A percentile compares a stretch with the other conserved stretches of the same genome.
Conservation (phyloP, 306 rosid genomes). For the Citrullus amarus region DNA sequence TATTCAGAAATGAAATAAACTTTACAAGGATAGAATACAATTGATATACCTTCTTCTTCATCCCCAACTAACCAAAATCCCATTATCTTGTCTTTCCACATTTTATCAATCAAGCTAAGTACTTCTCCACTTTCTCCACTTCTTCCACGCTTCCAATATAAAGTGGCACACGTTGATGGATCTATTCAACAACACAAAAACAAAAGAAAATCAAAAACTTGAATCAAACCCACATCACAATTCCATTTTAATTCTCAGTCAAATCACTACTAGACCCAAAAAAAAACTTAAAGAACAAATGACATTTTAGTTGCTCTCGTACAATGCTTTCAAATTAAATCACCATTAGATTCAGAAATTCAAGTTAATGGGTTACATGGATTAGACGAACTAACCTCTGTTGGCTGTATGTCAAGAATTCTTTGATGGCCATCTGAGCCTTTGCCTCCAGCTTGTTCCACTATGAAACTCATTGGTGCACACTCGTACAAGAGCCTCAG, state of each 20-base stretch:
- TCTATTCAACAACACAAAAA: slow-evolving; percentile 27
- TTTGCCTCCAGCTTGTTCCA: slow-evolving; percentile 97
- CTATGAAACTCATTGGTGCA: slow-evolving; percentile 97
- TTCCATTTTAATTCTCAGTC: neutral
- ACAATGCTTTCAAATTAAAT: no score
- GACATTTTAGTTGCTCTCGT: no score
- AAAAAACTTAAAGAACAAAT: no score
- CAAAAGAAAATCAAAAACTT: neutral
- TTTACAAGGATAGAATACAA: neutral
- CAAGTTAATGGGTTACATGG: no score
- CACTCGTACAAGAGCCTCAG: slow-evolving; percentile 89
- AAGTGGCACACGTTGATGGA: slow-evolving; percentile 91
- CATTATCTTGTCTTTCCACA: neutral
- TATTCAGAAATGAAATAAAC: neutral
- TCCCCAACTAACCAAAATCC: neutral
- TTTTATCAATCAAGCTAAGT: slow-evolving; percentile 36
- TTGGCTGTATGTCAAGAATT: slow-evolving; percentile 77
- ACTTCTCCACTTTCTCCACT: slow-evolving; percentile 88
- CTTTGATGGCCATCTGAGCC: slow-evolving; percentile 84
- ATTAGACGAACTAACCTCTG: slow-evolving; percentile 41
- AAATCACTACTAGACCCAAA: neutral
- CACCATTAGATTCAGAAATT: no score
- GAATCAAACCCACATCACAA: neutral
- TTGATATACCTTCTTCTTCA: slow-evolving; percentile 1
- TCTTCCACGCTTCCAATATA: slow-evolving; percentile 84